Conservation (phyloP, 2,329 filamentous ascomycete genomes). For the Colletotrichum kahawae region DNA sequence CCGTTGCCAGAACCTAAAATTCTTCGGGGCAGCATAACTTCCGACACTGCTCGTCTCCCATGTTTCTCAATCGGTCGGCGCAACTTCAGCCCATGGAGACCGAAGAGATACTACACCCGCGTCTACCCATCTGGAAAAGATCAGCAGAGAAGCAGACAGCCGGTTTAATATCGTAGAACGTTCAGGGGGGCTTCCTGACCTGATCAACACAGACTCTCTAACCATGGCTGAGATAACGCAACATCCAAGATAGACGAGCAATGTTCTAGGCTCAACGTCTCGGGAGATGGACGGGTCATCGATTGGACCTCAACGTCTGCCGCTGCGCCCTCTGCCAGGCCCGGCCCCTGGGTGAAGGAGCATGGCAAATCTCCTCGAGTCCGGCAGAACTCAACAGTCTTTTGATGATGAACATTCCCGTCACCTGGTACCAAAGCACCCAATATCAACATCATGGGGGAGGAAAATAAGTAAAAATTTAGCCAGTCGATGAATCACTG, state of each 20-base stretch:
- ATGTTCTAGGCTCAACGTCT: slow-evolving; percentile 4
- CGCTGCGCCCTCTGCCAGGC: not conserved
- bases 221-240: not conserved
- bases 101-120: not conserved
- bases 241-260: not conserved
- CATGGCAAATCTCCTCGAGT: not conserved
- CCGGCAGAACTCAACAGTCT: not conserved
- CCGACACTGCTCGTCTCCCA: not conserved
- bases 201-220: not conserved
- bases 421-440: not conserved
- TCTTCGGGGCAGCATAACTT: not conserved
- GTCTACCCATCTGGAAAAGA: slow-evolving; percentile 3
- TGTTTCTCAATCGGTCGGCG: not conserved
- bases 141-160: not conserved
- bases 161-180: not conserved
- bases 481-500: not conserved
- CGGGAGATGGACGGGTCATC: not conserved
- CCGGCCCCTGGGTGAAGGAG: not conserved
- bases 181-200: not conserved
- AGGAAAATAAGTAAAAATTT: not conserved
- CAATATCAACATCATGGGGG: not conserved
- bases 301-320: not conserved
- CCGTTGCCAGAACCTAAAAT: not conserved
- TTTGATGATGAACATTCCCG: not conserved
- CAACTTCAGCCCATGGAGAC: not conserved